Base-by-base conservation (phyloP, 2,329 filamentous ascomycete species). In the Aspergillus sp. region DNA sequence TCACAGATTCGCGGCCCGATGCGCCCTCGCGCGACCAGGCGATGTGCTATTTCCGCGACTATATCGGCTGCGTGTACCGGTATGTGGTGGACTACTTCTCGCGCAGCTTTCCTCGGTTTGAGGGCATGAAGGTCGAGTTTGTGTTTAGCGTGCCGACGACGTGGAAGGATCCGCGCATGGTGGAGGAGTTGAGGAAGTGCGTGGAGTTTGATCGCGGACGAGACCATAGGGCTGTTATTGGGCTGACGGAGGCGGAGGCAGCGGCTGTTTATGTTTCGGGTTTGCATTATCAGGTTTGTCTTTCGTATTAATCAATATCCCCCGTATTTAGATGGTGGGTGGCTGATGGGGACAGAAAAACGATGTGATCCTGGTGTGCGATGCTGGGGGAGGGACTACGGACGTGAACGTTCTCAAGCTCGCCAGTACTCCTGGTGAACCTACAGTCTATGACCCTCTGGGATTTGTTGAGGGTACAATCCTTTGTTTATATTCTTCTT, bases 171-270 rank as follows among this genome's bases (percentile, higher is more conserved):
- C 65, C 71, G 14, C 63, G 67, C 4, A 74, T 75, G 59, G 68
- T 76, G n/a, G 70, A 71, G 19, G 66, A 72, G 44, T 73, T 71
- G 12, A 59, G 68, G 52, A 53, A 55, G 1, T 70, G 70, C 3
- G 70, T 74, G 14, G 71, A 71, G 55, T 64, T 66, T 15, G 64
- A 66, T 23, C 57, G 19, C 4, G 23, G 21, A 6, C 19, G 61
- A 0, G 63, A 68, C 33, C 79, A 82, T 64, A 67, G 58, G 1
- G 72, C 75, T 5, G 69, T 62, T 0, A 79, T 83, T 51, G 79
- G 79, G 0, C 68, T 83, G 25, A 83, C 81, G 0, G 81, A 83
- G 66, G 81, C 81, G 1, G 81, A 83, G 63, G 81, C 81, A 7
- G 80, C 81, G 2, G 81, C 81, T 27, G 79, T 83, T 2, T 78